Base-by-base conservation (phyloP, 331 rosid genomes). In the Ulmus americana region DNA sequence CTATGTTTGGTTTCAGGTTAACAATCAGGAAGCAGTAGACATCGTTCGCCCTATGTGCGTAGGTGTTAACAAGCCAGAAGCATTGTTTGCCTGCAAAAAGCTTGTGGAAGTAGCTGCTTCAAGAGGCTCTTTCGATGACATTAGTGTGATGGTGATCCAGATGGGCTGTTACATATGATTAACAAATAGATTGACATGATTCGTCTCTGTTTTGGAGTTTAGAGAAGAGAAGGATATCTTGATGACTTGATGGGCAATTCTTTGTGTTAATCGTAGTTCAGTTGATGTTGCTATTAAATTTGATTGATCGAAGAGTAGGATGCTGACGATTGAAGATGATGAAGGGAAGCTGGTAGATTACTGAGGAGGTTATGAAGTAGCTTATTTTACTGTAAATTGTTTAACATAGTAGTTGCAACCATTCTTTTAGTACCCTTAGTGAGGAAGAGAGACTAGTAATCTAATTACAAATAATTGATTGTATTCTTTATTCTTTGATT, bases 1-100 rank as follows among this genome's bases (percentile, higher is more conserved):
- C 61, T 73, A 41, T 52, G 7, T 68, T 13, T 70, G 40, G 43
- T 76, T 76, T 74, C 90, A 88, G 96, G 95, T 89, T 62, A 71
- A 77, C 56, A 86, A 83, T 51, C 96, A 91, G 72, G 97, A 91
- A 78, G 97, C 97, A 35, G 92, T 91, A 55, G 96, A 91, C 60
- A 71, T 80, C 50, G 90, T 79, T 63, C 86, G 84, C 38, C 79
- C 95, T 10, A 68, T 77, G 12, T 83, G 79, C 55, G 56, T 52
- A 3, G 88, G 83, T 11, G 77, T 54, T 57, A 81, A 81, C 55
- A 71, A 61, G 39, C 69, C 77, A 10, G 79, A 81, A 14, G 69
- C 87, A 65, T 63, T 86, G 78, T 5, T 63, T 64, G 96, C 97
- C n/a, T 91, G 95, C 65, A 86, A 83, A 79, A 86, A 77, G 88